Evolutionary conservation across 225 moss, liverwort and hornwort genomes (phyloP), one percentile per base, ranked within the genome.

Genomic region (Marchantia polymorpha): DNA sequence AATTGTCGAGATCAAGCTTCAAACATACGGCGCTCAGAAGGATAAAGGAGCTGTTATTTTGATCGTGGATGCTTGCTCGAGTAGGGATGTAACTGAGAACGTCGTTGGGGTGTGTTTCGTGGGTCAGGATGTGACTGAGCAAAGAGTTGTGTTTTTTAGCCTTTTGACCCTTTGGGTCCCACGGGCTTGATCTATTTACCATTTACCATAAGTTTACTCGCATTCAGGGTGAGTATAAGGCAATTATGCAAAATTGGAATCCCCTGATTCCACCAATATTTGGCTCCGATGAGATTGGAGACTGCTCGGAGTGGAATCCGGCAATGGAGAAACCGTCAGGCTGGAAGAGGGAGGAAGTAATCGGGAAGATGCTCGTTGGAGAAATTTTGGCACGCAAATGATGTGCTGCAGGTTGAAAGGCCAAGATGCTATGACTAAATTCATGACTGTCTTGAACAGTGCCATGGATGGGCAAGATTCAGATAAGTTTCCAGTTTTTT

Each of bases 201-300:
- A n/a, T n/a, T n/a, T n/a, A n/a, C n/a, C n/a, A 88, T 88, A 88
- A 88, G 80, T 88, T 88, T 27, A 88, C 87, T 26, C 87, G 87
- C 64, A 88, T 88, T 72, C 87, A 88, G 81, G 87, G 87, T 48
- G 87, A 88, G 61, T 88, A 88, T 75, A 85, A 83, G 85, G 85
- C 87, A 8, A 88, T 88, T n/a, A 85, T 88, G 25, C 87, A 88
- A 49, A 88, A 84, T 75, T 85, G 83, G 0, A 88, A 88, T 78
- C 85, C 87, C 47, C 80, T 88, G 10, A 88, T 88, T 27, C 87
- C 87, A 9, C 87, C 87, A 11, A 88, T 88, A 16, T 88, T 88
- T 72, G 87, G 87, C 10, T 80, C 87, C 26, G 87, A 88, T 77
- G 87, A 88, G 67, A 78, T 31, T 27, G 87, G 87, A 61, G 83